These are phyloP conservation scores for Ceratobasidium sp. DNA, from an alignment of 1,284 basidiomycete genomes.

Conservation along the genomic window DNA sequence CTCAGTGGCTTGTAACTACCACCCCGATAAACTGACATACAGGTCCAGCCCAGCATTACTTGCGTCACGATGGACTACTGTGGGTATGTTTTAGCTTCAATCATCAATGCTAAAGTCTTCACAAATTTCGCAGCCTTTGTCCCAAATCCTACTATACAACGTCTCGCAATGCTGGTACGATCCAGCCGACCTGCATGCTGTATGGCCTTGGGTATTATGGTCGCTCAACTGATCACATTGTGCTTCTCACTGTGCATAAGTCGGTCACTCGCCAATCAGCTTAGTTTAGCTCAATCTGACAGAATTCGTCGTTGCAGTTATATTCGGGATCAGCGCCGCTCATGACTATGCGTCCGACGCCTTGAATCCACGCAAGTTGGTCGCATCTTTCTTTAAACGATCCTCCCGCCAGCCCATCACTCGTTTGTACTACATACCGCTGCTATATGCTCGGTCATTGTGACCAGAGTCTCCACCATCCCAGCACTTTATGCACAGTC, in stretches of 20 bases:
- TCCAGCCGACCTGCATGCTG: slow-evolving; percentile 42
- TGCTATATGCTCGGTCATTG: slow-evolving; percentile 2
- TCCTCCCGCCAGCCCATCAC: slow-evolving; percentile 43
- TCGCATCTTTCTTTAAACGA: slow-evolving; percentile 40
- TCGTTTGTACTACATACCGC: slow-evolving; percentile 40
- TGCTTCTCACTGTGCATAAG: slow-evolving; percentile 41
- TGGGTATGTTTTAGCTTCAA: no score
- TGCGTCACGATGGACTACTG: no score
- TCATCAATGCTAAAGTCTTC: no score
- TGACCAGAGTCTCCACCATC: not conserved
- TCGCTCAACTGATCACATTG: slow-evolving; percentile 39
- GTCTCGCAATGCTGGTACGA: no score
- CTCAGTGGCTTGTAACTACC: no score
- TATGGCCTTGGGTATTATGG: slow-evolving; percentile 25
- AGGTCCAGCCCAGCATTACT: no score
- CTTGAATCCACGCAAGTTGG: slow-evolving; percentile 42
- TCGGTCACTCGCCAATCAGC: slow-evolving; percentile 6
- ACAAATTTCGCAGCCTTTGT: slow-evolving; percentile 7
- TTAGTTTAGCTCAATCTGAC: not conserved
- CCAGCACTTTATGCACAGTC: not conserved
- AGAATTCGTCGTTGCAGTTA: slow-evolving; percentile 36
- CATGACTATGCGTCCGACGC: slow-evolving; percentile 44
- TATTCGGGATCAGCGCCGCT: slow-evolving; percentile 45
- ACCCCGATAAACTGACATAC: no score
- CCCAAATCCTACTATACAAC: slow-evolving; percentile 15